Base-by-base conservation (phyloP, 805 yeast genomes). In the Candida chilensis region DNA sequence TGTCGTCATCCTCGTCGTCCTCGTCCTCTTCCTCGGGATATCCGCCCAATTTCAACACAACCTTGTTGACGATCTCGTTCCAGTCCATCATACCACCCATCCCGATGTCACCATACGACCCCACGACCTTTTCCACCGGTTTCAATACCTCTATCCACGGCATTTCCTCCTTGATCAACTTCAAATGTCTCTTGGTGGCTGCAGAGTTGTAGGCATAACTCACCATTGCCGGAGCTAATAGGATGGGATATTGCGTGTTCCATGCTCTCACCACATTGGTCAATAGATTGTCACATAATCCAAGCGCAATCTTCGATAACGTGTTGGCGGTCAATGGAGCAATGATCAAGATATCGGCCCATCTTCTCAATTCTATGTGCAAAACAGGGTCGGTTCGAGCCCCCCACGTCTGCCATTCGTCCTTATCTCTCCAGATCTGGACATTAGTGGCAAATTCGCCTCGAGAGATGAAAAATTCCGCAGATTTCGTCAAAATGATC, bases 71-170 rank as follows among this genome's bases (percentile, higher is more conserved):
- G 43, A 92, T 80, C 51, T 88, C 96, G 50, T 85, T 82, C 75
- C 94, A 86, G 44, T 92, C 97, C 79, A 88, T 81, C 97, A 92
- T 92, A 32, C 98, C 97, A 29, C 98, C 97, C 86, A 92, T 82
- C n/a, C 97, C 97, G 33, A 92, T 87, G 44, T 90, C 97, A 37
- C 98, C 97, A 59, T 88, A 86, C 25, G 85, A 72, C 33, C 94
- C 86, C 47, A 82, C 76, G 5, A 90, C 95, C 54, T 90, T 90
- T 53, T 90, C 98, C 16, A 87, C 86, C 0, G 98, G 98, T 50
- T 79, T 81, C 48, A 92, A 67, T n/a, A 90, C 75, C 40, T 86
- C 94, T 38, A 90, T 79, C 90, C 94, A 90, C 20, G 90, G 85
- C 92, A 92, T 88, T 40, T 87, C 95, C 39, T 86, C 95, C 28